Evolutionary conservation across 2,329 filamentous ascomycete genomes (phyloP).

Genomic region (Phoma sp.): DNA sequence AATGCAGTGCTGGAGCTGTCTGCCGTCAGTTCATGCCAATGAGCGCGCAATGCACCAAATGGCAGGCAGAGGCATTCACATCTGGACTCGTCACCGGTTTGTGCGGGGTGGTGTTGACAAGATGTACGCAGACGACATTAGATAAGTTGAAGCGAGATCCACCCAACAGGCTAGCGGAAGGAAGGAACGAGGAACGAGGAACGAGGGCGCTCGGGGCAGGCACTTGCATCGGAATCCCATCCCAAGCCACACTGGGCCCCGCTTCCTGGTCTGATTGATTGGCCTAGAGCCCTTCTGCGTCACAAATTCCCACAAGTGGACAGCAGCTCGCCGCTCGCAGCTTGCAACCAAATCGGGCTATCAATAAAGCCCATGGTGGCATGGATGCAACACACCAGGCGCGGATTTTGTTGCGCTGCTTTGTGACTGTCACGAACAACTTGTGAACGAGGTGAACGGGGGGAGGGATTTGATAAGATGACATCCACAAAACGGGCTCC

Average conservation of each 20-base stretch:
- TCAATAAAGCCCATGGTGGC: slow-evolving; percentile 1
- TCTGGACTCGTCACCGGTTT: slow-evolving; percentile 10
- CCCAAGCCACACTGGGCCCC: slow-evolving; percentile 1
- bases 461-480: too few species aligned
- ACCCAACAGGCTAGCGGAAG: slow-evolving; percentile 1
- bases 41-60: neutral
- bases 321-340: slow-evolving; percentile 16
- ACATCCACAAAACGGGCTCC: too few species aligned
- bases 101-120: slow-evolving; percentile 3
- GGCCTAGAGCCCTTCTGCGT: slow-evolving; percentile 13
- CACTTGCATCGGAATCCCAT: slow-evolving; percentile 4
- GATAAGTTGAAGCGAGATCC: neutral
- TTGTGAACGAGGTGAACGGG: neutral
- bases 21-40: neutral
- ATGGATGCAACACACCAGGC: neutral
- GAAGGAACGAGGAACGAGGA: slow-evolving; percentile 2
- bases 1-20: neutral
- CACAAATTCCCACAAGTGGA: slow-evolving; percentile 8
- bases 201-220: neutral
- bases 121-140: neutral
- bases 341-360: slow-evolving; percentile 8
- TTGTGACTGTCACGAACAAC: neutral
- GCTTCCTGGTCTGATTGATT: neutral
- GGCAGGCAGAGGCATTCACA: neutral
- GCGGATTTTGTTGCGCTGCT: neutral